These are phyloP conservation scores for Syzygium grande DNA, from an alignment of 345 rosid genomes.

Conservation along the genomic window DNA sequence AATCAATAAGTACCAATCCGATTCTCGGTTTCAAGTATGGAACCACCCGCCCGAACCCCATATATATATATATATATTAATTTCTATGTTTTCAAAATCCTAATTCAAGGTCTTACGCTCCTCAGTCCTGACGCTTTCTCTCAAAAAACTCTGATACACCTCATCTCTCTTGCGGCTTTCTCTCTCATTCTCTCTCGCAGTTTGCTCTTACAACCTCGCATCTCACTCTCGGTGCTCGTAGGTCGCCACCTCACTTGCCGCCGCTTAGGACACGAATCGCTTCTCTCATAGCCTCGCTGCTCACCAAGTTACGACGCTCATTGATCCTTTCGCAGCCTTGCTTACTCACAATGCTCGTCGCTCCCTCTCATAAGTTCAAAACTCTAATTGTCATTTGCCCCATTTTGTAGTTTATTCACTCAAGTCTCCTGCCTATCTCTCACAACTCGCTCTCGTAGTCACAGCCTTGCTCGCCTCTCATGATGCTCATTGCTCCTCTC, in stretches of 20 bases:
- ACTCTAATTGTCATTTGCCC: background rate
- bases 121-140: background rate
- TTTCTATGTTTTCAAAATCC: background rate
- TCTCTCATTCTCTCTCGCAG: background rate
- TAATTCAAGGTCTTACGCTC: background rate
- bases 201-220: background rate
- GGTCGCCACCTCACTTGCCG: no score
- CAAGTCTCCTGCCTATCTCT: background rate
- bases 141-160: background rate
- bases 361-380: no score
- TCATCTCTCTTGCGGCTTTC: background rate
- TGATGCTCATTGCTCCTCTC: background rate
- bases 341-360: background rate
- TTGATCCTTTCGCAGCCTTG: background rate
- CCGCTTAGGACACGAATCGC: no score
- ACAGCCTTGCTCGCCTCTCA: background rate
- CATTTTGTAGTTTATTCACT: background rate
- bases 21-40: background rate
- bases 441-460: no score
- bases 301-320: no score
- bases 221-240: rapidly evolving
- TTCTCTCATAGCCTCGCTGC: no score
- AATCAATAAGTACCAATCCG: no score
- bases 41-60: no score
- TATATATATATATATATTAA: no score